Conservation (phyloP, 148 eudicot species). For the Silene uniflora region DNA sequence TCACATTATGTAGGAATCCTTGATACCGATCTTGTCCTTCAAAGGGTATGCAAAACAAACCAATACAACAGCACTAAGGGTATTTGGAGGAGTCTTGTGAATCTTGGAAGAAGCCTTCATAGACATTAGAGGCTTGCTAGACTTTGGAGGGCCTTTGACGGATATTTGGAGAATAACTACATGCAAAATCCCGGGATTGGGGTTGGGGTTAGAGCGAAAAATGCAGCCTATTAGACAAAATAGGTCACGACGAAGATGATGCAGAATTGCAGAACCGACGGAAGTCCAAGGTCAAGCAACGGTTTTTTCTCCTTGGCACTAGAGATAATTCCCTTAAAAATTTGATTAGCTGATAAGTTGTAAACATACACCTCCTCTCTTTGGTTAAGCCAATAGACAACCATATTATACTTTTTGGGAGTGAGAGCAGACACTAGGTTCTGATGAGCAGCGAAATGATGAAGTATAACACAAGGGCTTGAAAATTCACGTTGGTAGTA, state of each 20-base stretch:
- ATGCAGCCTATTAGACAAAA: not conserved
- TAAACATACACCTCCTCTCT: not conserved
- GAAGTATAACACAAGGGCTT: not conserved
- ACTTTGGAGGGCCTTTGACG: not conserved
- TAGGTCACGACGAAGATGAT: not conserved
- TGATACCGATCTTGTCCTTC: not conserved
- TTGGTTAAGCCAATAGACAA: not conserved
- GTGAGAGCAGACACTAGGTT: not conserved
- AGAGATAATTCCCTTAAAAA: not conserved
- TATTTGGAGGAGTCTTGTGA: not conserved
- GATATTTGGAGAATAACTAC: not conserved
- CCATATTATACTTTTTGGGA: not conserved
- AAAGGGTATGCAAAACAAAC: conserved; percentile 2
- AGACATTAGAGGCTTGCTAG: not conserved
- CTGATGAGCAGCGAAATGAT: not conserved
- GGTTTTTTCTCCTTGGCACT: not conserved
- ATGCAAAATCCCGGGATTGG: not conserved
- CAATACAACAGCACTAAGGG: not conserved
- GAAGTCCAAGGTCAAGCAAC: not conserved
- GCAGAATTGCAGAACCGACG: not conserved
- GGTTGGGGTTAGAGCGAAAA: not conserved
- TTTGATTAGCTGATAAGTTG: not conserved
- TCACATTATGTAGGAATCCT: not conserved
- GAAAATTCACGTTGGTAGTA: not conserved
- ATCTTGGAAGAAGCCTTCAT: too few relatives aligned